Base-by-base conservation (phyloP, 257 asterid species). In the Lycium barbarum region DNA sequence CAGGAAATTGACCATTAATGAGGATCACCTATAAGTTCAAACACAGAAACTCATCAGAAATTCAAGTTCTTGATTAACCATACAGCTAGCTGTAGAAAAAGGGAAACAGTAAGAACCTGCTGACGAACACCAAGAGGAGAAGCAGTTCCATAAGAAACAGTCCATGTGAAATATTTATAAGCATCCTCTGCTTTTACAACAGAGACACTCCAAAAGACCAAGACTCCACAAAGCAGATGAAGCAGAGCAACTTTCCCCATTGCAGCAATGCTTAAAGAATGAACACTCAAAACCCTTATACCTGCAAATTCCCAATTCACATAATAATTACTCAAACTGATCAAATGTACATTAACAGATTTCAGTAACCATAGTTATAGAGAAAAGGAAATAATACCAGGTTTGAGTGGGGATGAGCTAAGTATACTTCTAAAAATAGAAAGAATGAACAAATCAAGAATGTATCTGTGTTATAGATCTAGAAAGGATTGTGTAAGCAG, bases 1-100 rank as follows among this genome's bases (percentile, higher is more conserved):
- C 99, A 40, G 98, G 98, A 88, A 97, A 95, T 79, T 95, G 96
- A 47, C 96, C 99, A 84, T 97, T 95, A 83, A 97, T 94, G 84
- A 97, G 97, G 67, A 95, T 95, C 9, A 97, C 93, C 99, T 97
- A 84, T 88, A 88, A 85, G 83, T 67, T n/a, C 62, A 86, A 83
- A 80, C 87, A 83, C 65, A 33, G 11, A 82, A 10, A 2, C 9
- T 65, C 51, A 68, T 54, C 26, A 35, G 17, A 68, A 33, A 66
- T 15, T 61, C 38, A 66, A n/a, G 2, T 62, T 83, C 17, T 9
- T 9, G 26, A 83, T 66, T 18, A 49, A 53, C 26, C 1, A 47
- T 6, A 20, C 80, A 47, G 61, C 40, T 73, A 12, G 20, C 40
- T 47, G 59, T 47, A 47, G 67, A 74, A 36, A 79, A 36, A 26